These are phyloP conservation scores for Aeminium ludgeri DNA, from an alignment of 495 filamentous ascomycete genomes.

Conservation along the genomic window DNA sequence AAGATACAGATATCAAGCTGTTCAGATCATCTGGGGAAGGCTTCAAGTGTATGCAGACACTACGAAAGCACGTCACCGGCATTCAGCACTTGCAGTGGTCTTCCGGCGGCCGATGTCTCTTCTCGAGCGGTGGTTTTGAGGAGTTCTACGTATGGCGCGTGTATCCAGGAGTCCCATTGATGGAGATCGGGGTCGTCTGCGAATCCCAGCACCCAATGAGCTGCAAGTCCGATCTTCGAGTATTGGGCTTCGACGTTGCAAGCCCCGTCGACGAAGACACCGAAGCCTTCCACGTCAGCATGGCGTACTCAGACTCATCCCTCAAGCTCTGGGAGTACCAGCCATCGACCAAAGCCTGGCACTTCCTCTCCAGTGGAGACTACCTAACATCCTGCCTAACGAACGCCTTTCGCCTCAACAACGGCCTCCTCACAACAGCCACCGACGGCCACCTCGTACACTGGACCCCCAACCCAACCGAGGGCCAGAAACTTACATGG, in stretches of 20 bases:
- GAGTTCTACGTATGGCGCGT: constrained; percentile 80
- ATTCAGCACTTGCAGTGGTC: constrained; percentile 72
- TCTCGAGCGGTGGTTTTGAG: constrained; percentile 72
- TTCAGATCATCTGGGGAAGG: constrained; percentile 27
- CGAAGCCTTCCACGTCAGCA: constrained; percentile 34
- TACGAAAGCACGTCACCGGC: constrained; percentile 63
- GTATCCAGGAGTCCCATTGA: constrained; percentile 29
- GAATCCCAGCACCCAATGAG: constrained; percentile 44
- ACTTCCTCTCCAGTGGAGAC: constrained; percentile 35
- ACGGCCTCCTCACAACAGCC: constrained; percentile 37
- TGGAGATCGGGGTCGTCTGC: constrained; percentile 43
- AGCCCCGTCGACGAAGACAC: constrained; percentile 16
- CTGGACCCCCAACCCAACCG: constrained; percentile 22
- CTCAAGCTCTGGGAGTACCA: constrained; percentile 11
- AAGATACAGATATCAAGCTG: constrained; percentile 74
- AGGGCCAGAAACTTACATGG: constrained; percentile 5
- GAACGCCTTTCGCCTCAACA: constrained; percentile 16
- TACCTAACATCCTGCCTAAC: constrained; percentile 74
- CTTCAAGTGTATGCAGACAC: constrained; percentile 40
- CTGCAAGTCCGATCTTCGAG: constrained; percentile 51
- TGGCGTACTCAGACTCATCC: constrained; percentile 67
- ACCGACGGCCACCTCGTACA: constrained; percentile 45
- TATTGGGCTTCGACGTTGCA: constrained; percentile 48
- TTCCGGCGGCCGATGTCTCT: constrained; percentile 41
- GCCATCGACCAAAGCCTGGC: constrained; percentile 27